Evolutionary conservation across 1,284 basidiomycete genomes (phyloP), one percentile per base, ranked within the genome.

Genomic region (Sporisorium exsertum): DNA sequence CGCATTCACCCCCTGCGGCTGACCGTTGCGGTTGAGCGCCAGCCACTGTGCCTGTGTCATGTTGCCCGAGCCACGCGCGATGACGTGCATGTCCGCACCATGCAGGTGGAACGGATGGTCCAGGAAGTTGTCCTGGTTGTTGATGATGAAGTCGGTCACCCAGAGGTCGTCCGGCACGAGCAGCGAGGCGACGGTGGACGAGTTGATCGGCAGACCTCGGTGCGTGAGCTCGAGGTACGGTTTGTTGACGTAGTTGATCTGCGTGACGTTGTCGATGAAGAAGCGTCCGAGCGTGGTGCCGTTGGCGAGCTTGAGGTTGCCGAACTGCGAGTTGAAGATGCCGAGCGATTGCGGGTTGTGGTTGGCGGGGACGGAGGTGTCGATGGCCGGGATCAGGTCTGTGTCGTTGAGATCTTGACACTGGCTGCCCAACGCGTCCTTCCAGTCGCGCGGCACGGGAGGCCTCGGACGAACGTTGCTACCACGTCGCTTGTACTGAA

Each of bases 71-170:
- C 87, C 87, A 15, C 84, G 70, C 2, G 66, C 86, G 29, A 87
- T 68, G 54, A 87, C 68, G 50, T 69, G 79, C 65, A 73, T 71
- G 15, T 75, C 76, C 26, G 64, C 60, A 16, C 69, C 78, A 51
- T 81, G 79, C 16, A 81, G 64, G 37, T 77, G 74, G 66, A 72
- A 72, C 10, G 87, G 87, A 65, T 87, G 87, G 27, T 80, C 79
- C 16, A 83, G 71, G 18, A 64, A 67, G 0, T 33, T 50, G 55
- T 86, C 86, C 12, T 81, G 52, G 70, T 87, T 86, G 78, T 86
- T 86, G 66, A 87, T 75, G 58, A 83, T 66, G 18, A 83, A 60
- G 33, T 83, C 81, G 13, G 73, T 70, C n/a, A 71, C 64, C 64
- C 73, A 78, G 16, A 76, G 10, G 15, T 72, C 67, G 27, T 79